These are phyloP conservation scores for Clonostachys solani DNA, from an alignment of 2,329 filamentous ascomycete genomes.

Conservation along the genomic window DNA sequence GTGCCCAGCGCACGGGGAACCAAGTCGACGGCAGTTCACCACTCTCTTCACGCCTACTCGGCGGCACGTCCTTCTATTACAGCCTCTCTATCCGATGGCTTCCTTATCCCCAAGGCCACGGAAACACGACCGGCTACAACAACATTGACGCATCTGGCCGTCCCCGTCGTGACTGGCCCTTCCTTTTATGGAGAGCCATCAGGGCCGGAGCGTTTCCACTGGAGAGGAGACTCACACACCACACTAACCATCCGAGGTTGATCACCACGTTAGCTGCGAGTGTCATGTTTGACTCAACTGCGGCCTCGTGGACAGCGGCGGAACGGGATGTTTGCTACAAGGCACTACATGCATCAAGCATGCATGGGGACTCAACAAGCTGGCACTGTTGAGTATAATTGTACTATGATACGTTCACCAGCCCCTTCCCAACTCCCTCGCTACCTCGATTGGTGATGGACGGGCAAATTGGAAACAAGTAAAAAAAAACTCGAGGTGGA, in stretches of 20 bases:
- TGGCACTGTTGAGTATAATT: neutral
- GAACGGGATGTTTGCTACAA: too few relatives aligned
- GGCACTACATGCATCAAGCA: neutral
- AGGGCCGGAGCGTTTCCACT: slow-evolving; percentile 40
- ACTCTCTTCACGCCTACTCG: neutral
- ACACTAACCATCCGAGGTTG: slow-evolving; percentile 43
- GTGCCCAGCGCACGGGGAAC: neutral
- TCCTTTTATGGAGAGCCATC: slow-evolving; percentile 25
- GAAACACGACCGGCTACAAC: slow-evolving; percentile 32
- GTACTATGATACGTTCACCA: neutral
- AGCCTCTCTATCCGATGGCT: neutral
- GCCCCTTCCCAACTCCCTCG: neutral
- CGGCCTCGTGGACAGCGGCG: too few relatives aligned
- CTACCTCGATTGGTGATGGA: neutral
- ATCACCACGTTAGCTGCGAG: neutral
- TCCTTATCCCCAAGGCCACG: slow-evolving; percentile 13
- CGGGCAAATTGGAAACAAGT: neutral
- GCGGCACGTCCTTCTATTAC: neutral
- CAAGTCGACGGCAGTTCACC: neutral
- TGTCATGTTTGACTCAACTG: too few relatives aligned
- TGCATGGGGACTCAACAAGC: neutral
- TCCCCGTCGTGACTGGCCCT: too few relatives aligned
- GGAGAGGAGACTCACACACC: slow-evolving; percentile 40
- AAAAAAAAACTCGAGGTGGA: neutral
- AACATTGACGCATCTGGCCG: slow-evolving; percentile 36